Conservation (phyloP, 495 filamentous ascomycete species). For the Chaetomium fimeti region DNA sequence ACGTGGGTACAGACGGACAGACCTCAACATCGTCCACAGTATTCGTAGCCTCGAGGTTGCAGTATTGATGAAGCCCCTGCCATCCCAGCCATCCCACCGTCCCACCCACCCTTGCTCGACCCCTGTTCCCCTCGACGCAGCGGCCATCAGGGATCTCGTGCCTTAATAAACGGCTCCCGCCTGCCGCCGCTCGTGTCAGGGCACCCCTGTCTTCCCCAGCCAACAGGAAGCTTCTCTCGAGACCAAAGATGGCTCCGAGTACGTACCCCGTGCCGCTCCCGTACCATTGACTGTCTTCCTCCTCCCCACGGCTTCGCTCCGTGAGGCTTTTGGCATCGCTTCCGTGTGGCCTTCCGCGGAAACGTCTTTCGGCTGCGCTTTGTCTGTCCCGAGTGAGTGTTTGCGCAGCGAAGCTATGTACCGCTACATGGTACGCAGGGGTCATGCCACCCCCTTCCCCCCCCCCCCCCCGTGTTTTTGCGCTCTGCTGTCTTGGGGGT, state of each 20-base stretch:
- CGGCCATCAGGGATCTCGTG: conserved; percentile 21
- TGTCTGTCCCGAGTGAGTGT: conserved; percentile 10
- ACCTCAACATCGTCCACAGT: neutral
- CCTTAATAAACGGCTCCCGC: conserved; percentile 26
- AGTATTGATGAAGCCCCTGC: conserved; percentile 29
- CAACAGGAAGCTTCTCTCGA: conserved; percentile 6
- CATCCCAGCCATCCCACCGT: conserved; percentile 24
- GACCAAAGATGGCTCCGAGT: conserved; percentile 14
- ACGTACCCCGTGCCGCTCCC: conserved; percentile 31
- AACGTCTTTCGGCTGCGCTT: conserved; percentile 1
- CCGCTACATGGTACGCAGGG: neutral
- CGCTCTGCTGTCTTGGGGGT: neutral
- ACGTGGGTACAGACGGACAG: too few relatives aligned
- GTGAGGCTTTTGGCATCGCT: conserved; percentile 8
- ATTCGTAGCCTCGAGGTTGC: conserved; percentile 18
- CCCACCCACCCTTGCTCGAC: conserved; percentile 13
- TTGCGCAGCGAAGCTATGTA: neutral
- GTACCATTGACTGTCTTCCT: conserved; percentile 14
- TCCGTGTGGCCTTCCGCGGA: neutral
- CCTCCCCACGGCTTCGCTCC: conserved; percentile 13
- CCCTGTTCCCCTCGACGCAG: conserved; percentile 29
- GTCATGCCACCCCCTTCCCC: too few relatives aligned
- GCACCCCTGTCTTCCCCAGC: conserved; percentile 6
- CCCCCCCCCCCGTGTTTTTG: neutral
- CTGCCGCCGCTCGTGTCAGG: conserved; percentile 19